These are phyloP conservation scores for Cladophialophora psammophila DNA, from an alignment of 2,329 filamentous ascomycete species.

Conservation along the genomic window DNA sequence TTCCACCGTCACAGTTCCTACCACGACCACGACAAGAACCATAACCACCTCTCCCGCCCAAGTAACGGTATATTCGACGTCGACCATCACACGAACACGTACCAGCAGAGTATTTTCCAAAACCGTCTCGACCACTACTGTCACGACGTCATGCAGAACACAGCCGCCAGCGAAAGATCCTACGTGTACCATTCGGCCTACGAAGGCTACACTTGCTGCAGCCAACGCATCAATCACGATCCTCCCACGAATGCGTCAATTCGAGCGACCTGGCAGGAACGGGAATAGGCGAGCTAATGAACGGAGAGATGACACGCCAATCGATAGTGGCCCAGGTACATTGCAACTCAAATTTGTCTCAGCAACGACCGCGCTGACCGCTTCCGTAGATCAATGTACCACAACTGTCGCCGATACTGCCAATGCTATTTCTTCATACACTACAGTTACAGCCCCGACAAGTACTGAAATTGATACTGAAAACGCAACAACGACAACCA, in stretches of 20 bases:
- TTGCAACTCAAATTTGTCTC: neutral
- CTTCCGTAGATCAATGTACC: slow-evolving; percentile 34
- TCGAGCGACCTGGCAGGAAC: neutral
- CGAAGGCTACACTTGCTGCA: slow-evolving; percentile 33
- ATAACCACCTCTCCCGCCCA: slow-evolving; percentile 30
- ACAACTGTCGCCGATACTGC: slow-evolving; percentile 31
- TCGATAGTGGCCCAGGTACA: slow-evolving; percentile 32
- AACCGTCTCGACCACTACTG: slow-evolving; percentile 30
- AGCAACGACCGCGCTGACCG: neutral
- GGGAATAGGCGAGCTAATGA: neutral
- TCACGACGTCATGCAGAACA: slow-evolving; percentile 30
- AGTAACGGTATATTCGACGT: slow-evolving; percentile 33
- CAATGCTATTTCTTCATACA: slow-evolving; percentile 26
- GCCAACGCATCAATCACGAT: slow-evolving; percentile 8
- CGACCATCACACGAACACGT: slow-evolving; percentile 29
- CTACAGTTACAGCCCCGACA: slow-evolving; percentile 32
- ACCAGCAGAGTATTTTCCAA: slow-evolving; percentile 28
- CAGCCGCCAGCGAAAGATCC: slow-evolving; percentile 31
- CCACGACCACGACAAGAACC: slow-evolving; percentile 30
- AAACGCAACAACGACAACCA: slow-evolving; percentile 31
- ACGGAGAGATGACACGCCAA: slow-evolving; percentile 10
- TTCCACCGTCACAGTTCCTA: slow-evolving; percentile 34
- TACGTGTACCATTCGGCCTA: slow-evolving; percentile 33
- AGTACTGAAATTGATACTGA: slow-evolving; percentile 34
- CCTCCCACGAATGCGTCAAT: slow-evolving; percentile 14